Evolutionary conservation across 306 rosid genomes (phyloP), one percentile per base, ranked within the genome.

Genomic region (Citrullus amarus): DNA sequence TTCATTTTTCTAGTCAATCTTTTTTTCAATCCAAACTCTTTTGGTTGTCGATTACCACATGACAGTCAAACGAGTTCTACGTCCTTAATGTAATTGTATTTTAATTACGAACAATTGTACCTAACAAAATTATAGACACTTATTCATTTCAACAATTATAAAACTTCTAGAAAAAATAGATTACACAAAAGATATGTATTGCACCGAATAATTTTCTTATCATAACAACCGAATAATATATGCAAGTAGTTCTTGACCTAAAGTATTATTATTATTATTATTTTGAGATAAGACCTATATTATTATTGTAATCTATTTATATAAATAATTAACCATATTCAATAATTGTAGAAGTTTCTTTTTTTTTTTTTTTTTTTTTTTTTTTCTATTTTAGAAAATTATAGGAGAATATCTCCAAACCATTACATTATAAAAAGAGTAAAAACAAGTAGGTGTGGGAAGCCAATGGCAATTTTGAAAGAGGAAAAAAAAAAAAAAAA

Each of bases 161-260:
- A 15, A 0, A 15, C 4, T 15, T 63, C 7, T 2, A 6, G 39
- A 17, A 15, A 61, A 13, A 12, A 12, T 48, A 1, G 16, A 48
- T 32, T 17, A 14, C 44, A 16, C 12, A 34, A 15, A 32, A 9
- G 6, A 67, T 12, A 12, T 48, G 4, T 17, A 32, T 0, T 32
- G 1, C 4, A 36, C 25, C 9, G 0, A 39, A 66, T 9, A 17
- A 17, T 18, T 69, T 43, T 15, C 55, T 69, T 69, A 69, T 69
- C 75, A 41, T 69, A 69, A 69, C 75, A 69, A 69, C 75, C 75
- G 20, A 69, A 69, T 69, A 69, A 69, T 69, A 43, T 30, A 44
- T 53, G 30, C 74, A 39, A 39, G 32, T 67, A 69, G 56, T 68
- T 68, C 55, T 68, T 43, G 55, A 68, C 55, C 32, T 8, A 68